Evolutionary conservation across 768 basidiomycete species (phyloP).

Genomic region (Leccinellum albellum): DNA sequence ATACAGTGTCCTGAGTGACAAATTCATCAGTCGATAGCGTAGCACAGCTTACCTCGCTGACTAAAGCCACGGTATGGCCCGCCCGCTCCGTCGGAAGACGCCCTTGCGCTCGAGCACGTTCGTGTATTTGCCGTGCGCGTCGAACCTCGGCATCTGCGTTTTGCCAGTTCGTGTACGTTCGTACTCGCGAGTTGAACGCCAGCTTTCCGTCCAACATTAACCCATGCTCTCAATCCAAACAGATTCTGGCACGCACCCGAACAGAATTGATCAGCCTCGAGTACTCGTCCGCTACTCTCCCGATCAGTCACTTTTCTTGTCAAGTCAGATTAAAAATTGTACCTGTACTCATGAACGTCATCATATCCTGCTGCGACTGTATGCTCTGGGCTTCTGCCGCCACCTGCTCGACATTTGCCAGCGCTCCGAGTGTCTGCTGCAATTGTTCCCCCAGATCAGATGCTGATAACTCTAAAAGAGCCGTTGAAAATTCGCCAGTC

Average conservation of each 20-base stretch:
- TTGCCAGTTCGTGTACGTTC: slow-evolving; percentile 80
- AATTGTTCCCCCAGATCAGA: slow-evolving; percentile 77
- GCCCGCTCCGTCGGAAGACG: slow-evolving; percentile 65
- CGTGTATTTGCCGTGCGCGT: slow-evolving; percentile 72
- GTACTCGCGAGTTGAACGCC: slow-evolving; percentile 84
- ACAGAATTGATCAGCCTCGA: slow-evolving; percentile 87
- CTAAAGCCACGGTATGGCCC: slow-evolving; percentile 69
- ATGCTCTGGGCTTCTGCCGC: slow-evolving; percentile 69
- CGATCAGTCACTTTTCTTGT: slow-evolving; percentile 5
- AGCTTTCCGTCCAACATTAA: slow-evolving; percentile 42
- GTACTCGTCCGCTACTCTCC: slow-evolving; percentile 74
- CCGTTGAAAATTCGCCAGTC: slow-evolving; percentile 77
- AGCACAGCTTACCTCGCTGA: slow-evolving; percentile 63
- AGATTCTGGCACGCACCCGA: slow-evolving; percentile 52
- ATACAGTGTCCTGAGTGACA: neutral
- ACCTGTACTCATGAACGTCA: slow-evolving; percentile 78
- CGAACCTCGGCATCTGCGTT: slow-evolving; percentile 69
- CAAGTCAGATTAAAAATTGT: neutral
- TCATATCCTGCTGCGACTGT: slow-evolving; percentile 80
- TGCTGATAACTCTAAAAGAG: slow-evolving; percentile 62
- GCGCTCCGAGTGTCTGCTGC: slow-evolving; percentile 59
- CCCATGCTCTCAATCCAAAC: neutral
- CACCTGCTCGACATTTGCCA: slow-evolving; percentile 72
- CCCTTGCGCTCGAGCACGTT: slow-evolving; percentile 78
- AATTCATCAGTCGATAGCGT: neutral